Base-by-base conservation (phyloP, 306 rosid species). In the Purshia tridentata region DNA sequence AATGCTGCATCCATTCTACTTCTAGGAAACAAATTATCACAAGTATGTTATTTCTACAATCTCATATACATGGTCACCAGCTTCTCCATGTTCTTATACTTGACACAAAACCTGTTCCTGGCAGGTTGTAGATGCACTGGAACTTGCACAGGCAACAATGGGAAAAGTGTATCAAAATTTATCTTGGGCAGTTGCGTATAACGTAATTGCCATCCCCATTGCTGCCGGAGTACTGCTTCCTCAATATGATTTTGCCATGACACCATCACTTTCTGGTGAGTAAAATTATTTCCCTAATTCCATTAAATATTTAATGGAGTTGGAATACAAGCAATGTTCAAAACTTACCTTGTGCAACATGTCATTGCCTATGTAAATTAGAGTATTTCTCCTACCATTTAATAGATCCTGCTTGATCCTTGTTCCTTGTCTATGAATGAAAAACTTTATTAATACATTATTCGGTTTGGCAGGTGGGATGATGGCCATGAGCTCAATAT, bases 401-500 rank as follows among this genome's bases (percentile, higher is more conserved):
- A 20, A 73, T 65, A 44, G 58, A 40, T 48, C 72, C 61, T 46
- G 4, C 65, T 45, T 65, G 39, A 49, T 47, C 12, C 18, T 65
- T 19, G 53, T 44, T 65, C 39, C 52, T 40, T 42, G 68, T 63
- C 50, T 41, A 9, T 16, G 29, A 63, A 63, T 18, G 35, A 63
- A 10, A 5, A 40, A 61, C 68, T 63, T 35, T 11, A 46, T 11
- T 67, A 8, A 67, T 8, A 16, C 44, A 14, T 78, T 72, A 19
- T 80, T 74, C 64, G 41, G 78, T 72, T 66, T 84, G 76, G 23
- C 92, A 94, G 98, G 98, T 66, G 98, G 98, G 70, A 63, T 94
- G 69, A 94, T 94, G 98, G 97, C 98, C 54, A 66, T 91, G 83
- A 94, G 98, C 90, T 94, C 98, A 52, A 91, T 89, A 70, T 91